A percentile compares a stretch with the other conserved stretches of the same genome.
phyloP scores from a whole-genome alignment of 768 basidiomycete genomes.

The Mycena indigotica region DNA sequence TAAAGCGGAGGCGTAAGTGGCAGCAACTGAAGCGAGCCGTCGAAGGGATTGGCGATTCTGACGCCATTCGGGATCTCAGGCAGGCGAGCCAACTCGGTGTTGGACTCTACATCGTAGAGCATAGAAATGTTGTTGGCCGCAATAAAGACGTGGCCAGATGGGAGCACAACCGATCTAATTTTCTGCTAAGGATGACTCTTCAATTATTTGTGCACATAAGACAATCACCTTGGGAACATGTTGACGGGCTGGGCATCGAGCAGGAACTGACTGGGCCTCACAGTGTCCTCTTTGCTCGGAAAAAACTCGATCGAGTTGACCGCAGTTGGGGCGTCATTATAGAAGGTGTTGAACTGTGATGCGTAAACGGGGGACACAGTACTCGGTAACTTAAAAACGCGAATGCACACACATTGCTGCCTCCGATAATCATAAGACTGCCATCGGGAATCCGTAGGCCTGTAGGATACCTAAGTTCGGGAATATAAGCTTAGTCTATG shows the following conservation, averaged over 20 bases:
- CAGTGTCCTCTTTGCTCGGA: slow-evolving; percentile 21
- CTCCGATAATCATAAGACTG: slow-evolving; percentile 31
- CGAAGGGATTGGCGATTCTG: slow-evolving; percentile 64
- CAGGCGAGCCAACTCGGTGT: slow-evolving; percentile 49
- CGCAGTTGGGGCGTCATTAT: slow-evolving; percentile 15
- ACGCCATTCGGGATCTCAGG: slow-evolving; percentile 58
- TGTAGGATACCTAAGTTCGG: slow-evolving; percentile 25
- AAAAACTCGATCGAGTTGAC: slow-evolving; percentile 26
- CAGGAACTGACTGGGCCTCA: slow-evolving; percentile 22
- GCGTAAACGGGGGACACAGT: background rate
- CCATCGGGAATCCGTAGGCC: slow-evolving; percentile 26
- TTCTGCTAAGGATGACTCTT: background rate
- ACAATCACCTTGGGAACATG: slow-evolving; percentile 25
- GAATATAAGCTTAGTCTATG: background rate
- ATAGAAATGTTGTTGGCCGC: slow-evolving; percentile 55
- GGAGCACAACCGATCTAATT: slow-evolving; percentile 53
- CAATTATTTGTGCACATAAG: background rate
- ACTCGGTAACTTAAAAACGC: background rate
- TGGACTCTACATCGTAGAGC: slow-evolving; percentile 28
- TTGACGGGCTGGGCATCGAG: slow-evolving; percentile 21
- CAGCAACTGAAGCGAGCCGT: slow-evolving; percentile 56
- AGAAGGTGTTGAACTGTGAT: slow-evolving; percentile 22
- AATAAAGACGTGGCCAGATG: slow-evolving; percentile 54
- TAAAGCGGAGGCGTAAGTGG: slow-evolving; percentile 50
- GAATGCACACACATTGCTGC: slow-evolving; percentile 36